phyloP scores from a whole-genome alignment of 75 land plant genomes.

The Sequoia sempervirens region DNA sequence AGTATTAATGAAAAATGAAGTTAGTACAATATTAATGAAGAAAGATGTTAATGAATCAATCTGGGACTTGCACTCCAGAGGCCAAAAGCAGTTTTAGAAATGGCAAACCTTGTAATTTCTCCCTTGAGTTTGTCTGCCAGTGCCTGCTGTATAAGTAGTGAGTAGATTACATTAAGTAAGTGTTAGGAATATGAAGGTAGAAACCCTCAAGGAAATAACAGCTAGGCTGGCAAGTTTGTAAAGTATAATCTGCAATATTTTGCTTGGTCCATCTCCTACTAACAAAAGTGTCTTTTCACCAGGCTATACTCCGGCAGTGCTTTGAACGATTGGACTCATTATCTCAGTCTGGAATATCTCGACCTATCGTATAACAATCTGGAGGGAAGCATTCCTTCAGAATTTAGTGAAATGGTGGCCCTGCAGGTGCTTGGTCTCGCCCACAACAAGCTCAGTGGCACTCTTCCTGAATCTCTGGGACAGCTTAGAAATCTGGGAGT shows the following conservation, averaged over 20 bases:
- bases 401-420: slow-evolving; percentile 62
- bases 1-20: no score
- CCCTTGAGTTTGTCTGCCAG: not conserved
- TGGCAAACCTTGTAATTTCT: not conserved
- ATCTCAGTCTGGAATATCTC: slow-evolving; percentile 57
- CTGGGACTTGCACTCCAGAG: not conserved
- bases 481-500: slow-evolving; percentile 55
- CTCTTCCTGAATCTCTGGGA: slow-evolving; percentile 65
- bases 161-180: not conserved
- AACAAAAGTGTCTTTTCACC: slow-evolving; percentile 29
- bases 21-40: not conserved
- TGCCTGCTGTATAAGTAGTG: not conserved
- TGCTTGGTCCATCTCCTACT: not conserved
- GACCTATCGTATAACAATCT: slow-evolving; percentile 79
- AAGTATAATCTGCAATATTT: not conserved
- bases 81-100: not conserved
- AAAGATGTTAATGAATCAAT: not conserved
- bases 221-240: not conserved
- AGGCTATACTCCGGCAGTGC: slow-evolving; percentile 62
- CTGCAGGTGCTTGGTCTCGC: slow-evolving; percentile 59
- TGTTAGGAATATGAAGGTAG: not conserved
- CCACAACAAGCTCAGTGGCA: slow-evolving; percentile 63
- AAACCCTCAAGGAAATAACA: not conserved
- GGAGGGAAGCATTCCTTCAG: slow-evolving; percentile 58
- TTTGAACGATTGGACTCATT: slow-evolving; percentile 51